phyloP scores from a whole-genome alignment of 306 rosid genomes.

The Crotalaria pallida region DNA sequence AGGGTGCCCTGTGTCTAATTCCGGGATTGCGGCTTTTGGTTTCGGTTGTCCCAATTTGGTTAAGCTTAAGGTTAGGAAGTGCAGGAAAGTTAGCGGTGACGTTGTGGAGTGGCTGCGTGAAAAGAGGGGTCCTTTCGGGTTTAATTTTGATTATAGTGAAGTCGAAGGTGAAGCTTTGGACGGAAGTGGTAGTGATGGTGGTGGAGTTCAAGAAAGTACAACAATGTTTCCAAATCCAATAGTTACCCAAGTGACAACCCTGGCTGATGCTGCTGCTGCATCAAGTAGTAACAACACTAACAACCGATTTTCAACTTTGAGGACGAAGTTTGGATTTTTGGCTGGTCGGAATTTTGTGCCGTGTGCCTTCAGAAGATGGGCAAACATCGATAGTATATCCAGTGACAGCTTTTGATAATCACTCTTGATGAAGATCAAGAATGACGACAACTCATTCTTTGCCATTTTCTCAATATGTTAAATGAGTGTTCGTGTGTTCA shows the following conservation, averaged over 20 bases:
- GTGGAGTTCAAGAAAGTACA: constrained; percentile 38
- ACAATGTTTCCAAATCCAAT: constrained; percentile 18
- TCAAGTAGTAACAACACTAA: constrained; percentile 40
- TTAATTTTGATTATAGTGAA: constrained; percentile 56
- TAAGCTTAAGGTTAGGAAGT: constrained; percentile 79
- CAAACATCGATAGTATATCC: constrained; percentile 37
- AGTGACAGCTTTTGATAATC: constrained; percentile 24
- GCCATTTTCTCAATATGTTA: background rate
- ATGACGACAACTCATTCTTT: constrained; percentile 7
- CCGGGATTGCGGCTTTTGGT: constrained; percentile 66
- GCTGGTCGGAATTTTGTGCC: constrained; percentile 51
- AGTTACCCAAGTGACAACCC: constrained; percentile 18
- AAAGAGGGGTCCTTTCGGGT: constrained; percentile 49
- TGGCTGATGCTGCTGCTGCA: constrained; percentile 31
- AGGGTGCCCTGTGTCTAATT: constrained; percentile 72
- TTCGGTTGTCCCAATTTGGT: constrained; percentile 86
- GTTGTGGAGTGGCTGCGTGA: constrained; percentile 59
- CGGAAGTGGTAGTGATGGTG: constrained; percentile 33
- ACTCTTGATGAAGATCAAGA: background rate
- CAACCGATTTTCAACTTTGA: constrained; percentile 40
- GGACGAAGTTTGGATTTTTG: constrained; percentile 51
- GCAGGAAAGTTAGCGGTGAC: constrained; percentile 58
- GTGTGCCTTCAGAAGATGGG: constrained; percentile 58
- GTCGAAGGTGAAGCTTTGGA: constrained; percentile 45
- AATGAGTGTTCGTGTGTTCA: constrained; percentile 5